Base-by-base conservation (phyloP, 2,329 filamentous ascomycete genomes). In the Graphilbum sp. region DNA sequence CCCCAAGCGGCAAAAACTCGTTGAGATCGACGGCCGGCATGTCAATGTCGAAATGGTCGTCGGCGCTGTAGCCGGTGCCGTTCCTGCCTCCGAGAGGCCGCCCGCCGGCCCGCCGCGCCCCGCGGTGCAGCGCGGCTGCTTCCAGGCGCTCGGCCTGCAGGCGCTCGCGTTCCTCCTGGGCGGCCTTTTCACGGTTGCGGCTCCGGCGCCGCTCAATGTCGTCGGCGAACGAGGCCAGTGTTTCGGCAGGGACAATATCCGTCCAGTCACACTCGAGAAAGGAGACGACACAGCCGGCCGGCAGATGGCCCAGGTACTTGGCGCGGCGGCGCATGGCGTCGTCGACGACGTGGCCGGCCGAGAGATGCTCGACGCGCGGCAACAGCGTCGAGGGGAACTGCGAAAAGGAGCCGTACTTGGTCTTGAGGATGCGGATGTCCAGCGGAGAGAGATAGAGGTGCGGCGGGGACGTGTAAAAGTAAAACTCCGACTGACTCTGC, bases 251-350 rank as follows among this genome's bases (percentile, higher is more conserved):
- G 5, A 95, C 82, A 29, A 90, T 82, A 47, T 93, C 86, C 3
- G 83, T 86, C 87, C 87, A 95, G 54, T 95, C 86, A 52, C 87
- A 95, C 58, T 95, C 87, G 1, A 95, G 58, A 50, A 94, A 94
- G 46, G 70, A 85, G 32, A 95, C 82, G 46, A 93, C 79, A 54
- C 86, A 94, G n/a, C 87, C 87, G 36, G 81, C 76, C 0, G 87
- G 87, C 6, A 95, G 66, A 55, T 95, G 87, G 1, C 75, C 74
- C 3, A 95, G 68, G 46, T 94, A 95, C 54, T 90, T 93, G 39
- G 83, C 77, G 24, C 85, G 73, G 52, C 81, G 86, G 34, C 87
- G 75, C 38, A 94, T 57, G 15, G 79, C 76, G 50, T 94, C 86
- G 47, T 95, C 86, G 5, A 95, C 75, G 5, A 85, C 76, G 51